These are phyloP conservation scores for Candida schatavii DNA, from an alignment of 805 yeast genomes.

Conservation along the genomic window DNA sequence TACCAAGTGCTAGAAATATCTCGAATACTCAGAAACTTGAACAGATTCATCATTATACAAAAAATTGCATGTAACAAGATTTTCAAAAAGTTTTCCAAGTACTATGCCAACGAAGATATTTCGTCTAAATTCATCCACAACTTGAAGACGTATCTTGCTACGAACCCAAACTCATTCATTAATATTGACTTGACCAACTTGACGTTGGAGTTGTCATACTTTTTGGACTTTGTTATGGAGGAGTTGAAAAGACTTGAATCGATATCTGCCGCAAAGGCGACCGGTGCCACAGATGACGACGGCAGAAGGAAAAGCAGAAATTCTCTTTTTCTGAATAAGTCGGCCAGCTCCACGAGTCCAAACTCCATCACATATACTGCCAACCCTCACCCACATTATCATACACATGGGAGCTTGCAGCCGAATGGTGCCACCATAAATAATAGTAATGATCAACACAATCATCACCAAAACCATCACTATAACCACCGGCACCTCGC, in stretches of 20 bases:
- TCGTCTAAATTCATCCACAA: constrained; percentile 23
- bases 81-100: constrained; percentile 62
- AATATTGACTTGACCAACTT: constrained; percentile 58
- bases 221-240: constrained; percentile 14
- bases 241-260: constrained; percentile 1
- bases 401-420: no score
- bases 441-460: no score
- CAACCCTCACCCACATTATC: neutral
- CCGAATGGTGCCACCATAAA: no score
- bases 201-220: constrained; percentile 54
- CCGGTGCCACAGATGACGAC: neutral
- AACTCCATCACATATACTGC: neutral
- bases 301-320: constrained; percentile 1
- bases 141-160: constrained; percentile 32
- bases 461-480: neutral
- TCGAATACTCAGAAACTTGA: constrained; percentile 56
- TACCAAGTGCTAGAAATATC: constrained; percentile 39
- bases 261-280: neutral
- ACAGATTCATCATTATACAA: constrained; percentile 71
- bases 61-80: constrained; percentile 71
- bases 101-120: constrained; percentile 28
- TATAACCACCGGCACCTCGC: neutral
- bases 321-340: constrained; percentile 2
- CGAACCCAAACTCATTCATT: constrained; percentile 55
- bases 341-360: constrained; percentile 2